Evolutionary conservation across 306 rosid genomes (phyloP).

Genomic region (Ammopiptanthus mongolicus): DNA sequence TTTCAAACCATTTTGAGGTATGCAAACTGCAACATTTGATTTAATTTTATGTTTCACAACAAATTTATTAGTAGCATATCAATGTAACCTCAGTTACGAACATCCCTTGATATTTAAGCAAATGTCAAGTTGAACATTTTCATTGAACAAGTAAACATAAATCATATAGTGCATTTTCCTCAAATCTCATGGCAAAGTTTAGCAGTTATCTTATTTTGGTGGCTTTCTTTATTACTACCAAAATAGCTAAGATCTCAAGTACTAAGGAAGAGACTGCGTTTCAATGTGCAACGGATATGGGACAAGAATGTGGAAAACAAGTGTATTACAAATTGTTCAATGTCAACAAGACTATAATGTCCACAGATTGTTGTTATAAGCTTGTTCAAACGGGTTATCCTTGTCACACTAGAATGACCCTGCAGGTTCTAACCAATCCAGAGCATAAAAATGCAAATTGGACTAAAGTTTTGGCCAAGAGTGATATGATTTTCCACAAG

Average conservation of each 20-base stretch:
- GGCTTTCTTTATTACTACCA: too few relatives aligned
- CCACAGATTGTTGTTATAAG: slow-evolving; percentile 17
- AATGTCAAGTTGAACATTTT: too few relatives aligned
- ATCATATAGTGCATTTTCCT: not conserved
- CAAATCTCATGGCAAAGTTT: not conserved
- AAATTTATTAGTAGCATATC: not conserved
- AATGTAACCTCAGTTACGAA: not conserved
- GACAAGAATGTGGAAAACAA: not conserved
- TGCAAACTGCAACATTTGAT: not conserved
- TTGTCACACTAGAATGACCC: not conserved
- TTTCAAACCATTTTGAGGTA: not conserved
- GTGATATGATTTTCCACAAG: not conserved
- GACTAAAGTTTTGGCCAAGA: not conserved
- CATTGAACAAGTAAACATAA: too few relatives aligned
- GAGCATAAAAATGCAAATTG: not conserved
- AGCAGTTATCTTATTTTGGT: too few relatives aligned
- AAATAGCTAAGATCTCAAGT: too few relatives aligned
- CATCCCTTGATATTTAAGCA: not conserved
- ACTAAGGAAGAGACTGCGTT: too few relatives aligned
- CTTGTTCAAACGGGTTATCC: slow-evolving; percentile 14
- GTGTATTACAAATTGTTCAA: not conserved
- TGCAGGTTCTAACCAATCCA: not conserved
- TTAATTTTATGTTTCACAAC: not conserved
- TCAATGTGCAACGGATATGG: too few relatives aligned
- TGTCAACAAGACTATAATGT: too few relatives aligned